These are phyloP conservation scores for Blastosporella zonata DNA, from an alignment of 1,284 basidiomycete genomes.

Conservation along the genomic window DNA sequence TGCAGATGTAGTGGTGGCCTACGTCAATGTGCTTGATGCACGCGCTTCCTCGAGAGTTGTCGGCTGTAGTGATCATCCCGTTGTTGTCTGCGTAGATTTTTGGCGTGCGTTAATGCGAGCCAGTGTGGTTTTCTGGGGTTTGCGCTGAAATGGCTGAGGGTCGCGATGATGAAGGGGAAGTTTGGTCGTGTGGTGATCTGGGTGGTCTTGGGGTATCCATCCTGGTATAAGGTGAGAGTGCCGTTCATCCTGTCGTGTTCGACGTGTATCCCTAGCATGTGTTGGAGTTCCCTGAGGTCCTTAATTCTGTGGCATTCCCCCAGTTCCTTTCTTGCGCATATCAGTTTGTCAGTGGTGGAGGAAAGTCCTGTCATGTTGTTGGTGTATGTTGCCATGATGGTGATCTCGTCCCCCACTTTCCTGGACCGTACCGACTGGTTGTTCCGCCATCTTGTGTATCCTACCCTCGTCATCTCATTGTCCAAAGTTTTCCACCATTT, in stretches of 20 bases:
- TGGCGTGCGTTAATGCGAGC: constrained; percentile 22
- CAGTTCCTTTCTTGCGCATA: constrained; percentile 14
- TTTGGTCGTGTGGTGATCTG: constrained; percentile 30
- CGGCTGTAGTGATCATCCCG: constrained; percentile 31
- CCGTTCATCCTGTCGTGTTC: constrained; percentile 13
- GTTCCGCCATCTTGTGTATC: neutral
- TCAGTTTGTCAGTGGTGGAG: constrained; percentile 12
- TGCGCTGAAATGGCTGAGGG: constrained; percentile 24
- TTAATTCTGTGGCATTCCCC: constrained; percentile 10
- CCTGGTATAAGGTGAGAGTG: constrained; percentile 24
- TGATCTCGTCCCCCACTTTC: neutral
- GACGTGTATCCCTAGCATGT: constrained; percentile 22
- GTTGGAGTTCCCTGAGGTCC: constrained; percentile 20
- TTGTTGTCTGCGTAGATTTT: constrained; percentile 36
- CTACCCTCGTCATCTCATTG: too few relatives aligned
- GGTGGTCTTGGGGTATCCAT: constrained; percentile 17
- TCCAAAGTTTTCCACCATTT: too few relatives aligned
- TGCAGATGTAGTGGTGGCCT: constrained; percentile 36
- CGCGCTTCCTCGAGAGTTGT: constrained; percentile 29
- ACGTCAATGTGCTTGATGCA: constrained; percentile 44
- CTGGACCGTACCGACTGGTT: neutral
- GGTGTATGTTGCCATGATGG: constrained; percentile 21
- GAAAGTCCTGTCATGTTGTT: constrained; percentile 20
- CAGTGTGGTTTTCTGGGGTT: constrained; percentile 30
- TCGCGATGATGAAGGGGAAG: constrained; percentile 27